Percentiles rank a stretch among this genome's conserved stretches.
phyloP scores from a whole-genome alignment of 2,329 filamentous ascomycete species.

The Colletotrichum abscissum region DNA sequence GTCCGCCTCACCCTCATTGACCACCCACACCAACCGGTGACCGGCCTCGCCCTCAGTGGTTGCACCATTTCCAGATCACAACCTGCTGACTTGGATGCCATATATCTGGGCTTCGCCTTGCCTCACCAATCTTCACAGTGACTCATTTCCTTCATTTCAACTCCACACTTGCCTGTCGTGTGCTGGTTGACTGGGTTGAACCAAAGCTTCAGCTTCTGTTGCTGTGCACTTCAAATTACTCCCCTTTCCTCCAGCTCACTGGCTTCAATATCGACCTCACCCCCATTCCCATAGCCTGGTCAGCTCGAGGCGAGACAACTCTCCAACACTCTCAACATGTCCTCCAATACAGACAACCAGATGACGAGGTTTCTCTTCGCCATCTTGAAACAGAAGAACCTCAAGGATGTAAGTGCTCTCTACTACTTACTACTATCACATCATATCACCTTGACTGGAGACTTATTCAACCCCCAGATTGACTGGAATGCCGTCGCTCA shows the following conservation, averaged over 20 bases:
- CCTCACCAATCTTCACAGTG: constrained; percentile 56
- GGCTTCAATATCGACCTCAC: constrained; percentile 9
- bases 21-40: constrained; percentile 39
- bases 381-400: constrained; percentile 68
- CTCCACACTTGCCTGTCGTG: constrained; percentile 37
- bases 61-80: constrained; percentile 37
- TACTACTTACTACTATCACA: background rate
- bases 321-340: constrained; percentile 53
- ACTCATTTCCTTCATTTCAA: constrained; percentile 50
- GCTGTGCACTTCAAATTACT: constrained; percentile 43
- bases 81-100: constrained; percentile 40
- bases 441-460: constrained; percentile 37
- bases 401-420: constrained; percentile 66
- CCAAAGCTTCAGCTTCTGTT: constrained; percentile 27
- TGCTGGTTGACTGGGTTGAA: constrained; percentile 22
- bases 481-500: constrained; percentile 69
- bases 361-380: constrained; percentile 70
- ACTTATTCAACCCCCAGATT: constrained; percentile 55
- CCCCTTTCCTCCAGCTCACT: constrained; percentile 36
- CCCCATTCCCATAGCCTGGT: constrained; percentile 2
- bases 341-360: constrained; percentile 65
- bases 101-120: constrained; percentile 51
- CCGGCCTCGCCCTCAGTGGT: constrained; percentile 23
- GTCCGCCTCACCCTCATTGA: constrained; percentile 42
- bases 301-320: constrained; percentile 6